Percentiles rank a stretch among this genome's conserved stretches.
phyloP scores from a whole-genome alignment of 2,329 filamentous ascomycete species.

The Aureobasidium sp. region DNA sequence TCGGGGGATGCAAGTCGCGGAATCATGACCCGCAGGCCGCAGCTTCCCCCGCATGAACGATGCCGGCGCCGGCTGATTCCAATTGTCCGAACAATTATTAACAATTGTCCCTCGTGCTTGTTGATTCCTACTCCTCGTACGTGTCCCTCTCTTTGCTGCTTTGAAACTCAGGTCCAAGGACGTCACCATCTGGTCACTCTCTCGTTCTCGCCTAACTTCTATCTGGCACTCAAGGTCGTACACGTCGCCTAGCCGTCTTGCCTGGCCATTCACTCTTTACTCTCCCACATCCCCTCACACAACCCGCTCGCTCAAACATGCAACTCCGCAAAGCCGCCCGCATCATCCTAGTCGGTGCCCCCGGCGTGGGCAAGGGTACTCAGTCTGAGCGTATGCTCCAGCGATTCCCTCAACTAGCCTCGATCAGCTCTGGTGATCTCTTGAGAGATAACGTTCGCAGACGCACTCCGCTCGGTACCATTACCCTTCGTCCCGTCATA shows the following conservation, averaged over 20 bases:
- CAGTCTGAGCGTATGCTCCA: slow-evolving; percentile 83
- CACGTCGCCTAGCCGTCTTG: not conserved
- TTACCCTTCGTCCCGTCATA: not conserved
- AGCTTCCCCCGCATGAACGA: not conserved
- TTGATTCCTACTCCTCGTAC: not conserved
- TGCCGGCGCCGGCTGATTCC: not conserved
- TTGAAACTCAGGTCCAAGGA: not conserved
- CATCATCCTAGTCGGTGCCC: slow-evolving; percentile 89
- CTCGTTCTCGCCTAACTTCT: not conserved
- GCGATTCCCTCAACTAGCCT: slow-evolving; percentile 79
- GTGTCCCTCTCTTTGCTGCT: not conserved
- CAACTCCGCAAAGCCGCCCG: slow-evolving; percentile 67
- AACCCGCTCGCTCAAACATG: slow-evolving; percentile 22
- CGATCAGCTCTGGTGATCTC: slow-evolving; percentile 90
- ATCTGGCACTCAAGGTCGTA: not conserved
- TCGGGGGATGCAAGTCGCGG: not conserved
- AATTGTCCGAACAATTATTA: not conserved
- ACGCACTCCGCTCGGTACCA: slow-evolving; percentile 71
- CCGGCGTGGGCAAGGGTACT: slow-evolving; percentile 95
- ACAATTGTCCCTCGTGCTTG: not conserved
- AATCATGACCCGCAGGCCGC: not conserved
- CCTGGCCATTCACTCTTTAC: not conserved
- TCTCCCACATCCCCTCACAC: not conserved
- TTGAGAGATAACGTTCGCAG: slow-evolving; percentile 88
- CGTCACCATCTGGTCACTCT: not conserved